A percentile compares a stretch with the other conserved stretches of the same genome.
Evolutionary conservation across 2,329 filamentous ascomycete genomes (phyloP).

Genomic region (Alternaria hordeiaustralica): DNA sequence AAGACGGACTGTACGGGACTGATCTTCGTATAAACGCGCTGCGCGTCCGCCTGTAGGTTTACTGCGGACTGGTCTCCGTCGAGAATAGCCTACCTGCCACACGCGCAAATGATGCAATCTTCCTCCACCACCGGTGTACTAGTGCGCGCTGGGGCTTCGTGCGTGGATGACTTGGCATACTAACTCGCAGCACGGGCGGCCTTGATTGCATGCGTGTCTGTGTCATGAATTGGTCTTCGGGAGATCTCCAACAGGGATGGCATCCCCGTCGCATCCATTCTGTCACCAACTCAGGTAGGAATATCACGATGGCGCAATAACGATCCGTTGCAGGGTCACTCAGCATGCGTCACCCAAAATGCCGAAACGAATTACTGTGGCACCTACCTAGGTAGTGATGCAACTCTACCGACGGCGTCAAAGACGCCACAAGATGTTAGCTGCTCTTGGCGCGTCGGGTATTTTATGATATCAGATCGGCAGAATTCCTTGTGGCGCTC

Average conservation of each 20-base stretch:
- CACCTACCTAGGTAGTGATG: not conserved
- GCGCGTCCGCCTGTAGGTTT: not conserved
- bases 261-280: not conserved
- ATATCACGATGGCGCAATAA: not conserved
- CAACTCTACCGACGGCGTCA: not conserved
- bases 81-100: not conserved
- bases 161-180: not conserved
- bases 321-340: not conserved
- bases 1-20: not conserved
- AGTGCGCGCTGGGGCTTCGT: not conserved
- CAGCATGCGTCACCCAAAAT: not conserved
- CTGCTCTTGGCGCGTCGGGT: not conserved
- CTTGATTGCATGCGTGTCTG: not conserved
- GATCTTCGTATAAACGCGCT: not conserved
- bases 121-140: not conserved
- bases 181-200: not conserved
- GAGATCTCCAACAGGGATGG: not conserved
- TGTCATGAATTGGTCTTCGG: not conserved
- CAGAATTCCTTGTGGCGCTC: not conserved
- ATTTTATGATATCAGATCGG: not conserved
- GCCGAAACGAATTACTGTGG: not conserved
- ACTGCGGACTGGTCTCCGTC: not conserved
- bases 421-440: not conserved
- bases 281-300: not conserved
- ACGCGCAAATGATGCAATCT: not conserved